phyloP scores from a whole-genome alignment of 2,329 filamentous ascomycete species.

The Colletotrichum orbiculare region DNA sequence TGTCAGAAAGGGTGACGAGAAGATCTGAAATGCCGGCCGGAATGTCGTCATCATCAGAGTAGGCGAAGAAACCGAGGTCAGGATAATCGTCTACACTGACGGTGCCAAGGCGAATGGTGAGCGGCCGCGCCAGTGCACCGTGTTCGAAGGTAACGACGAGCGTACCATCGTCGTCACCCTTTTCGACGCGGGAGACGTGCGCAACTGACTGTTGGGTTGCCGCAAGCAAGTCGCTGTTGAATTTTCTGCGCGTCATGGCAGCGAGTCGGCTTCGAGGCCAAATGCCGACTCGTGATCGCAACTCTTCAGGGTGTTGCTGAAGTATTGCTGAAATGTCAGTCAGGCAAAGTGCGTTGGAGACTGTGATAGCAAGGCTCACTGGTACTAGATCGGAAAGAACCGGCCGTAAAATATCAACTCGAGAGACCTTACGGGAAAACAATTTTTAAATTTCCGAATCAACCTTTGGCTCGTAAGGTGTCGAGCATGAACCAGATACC shows the following conservation, averaged over 20 bases:
- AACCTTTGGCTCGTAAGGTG: too few relatives aligned
- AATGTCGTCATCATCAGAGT: slow-evolving; percentile 51
- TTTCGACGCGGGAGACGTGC: slow-evolving; percentile 64
- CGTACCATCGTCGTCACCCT: slow-evolving; percentile 78
- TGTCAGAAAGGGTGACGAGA: slow-evolving; percentile 58
- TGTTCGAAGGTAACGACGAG: slow-evolving; percentile 69
- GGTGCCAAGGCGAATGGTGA: slow-evolving; percentile 42
- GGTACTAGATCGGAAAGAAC: too few relatives aligned
- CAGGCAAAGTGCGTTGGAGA: too few relatives aligned
- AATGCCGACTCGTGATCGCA: neutral
- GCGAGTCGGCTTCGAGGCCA: neutral
- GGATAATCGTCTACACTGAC: slow-evolving; percentile 52
- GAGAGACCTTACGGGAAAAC: too few relatives aligned
- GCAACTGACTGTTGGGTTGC: slow-evolving; percentile 52
- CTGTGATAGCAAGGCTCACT: too few relatives aligned
- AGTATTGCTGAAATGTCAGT: too few relatives aligned
- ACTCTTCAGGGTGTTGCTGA: too few relatives aligned
- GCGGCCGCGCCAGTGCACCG: slow-evolving; percentile 38
- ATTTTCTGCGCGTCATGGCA: slow-evolving; percentile 74
- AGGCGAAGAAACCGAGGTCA: slow-evolving; percentile 54
- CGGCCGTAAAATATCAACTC: too few relatives aligned
- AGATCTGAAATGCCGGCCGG: slow-evolving; percentile 43
- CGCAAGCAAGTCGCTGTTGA: slow-evolving; percentile 66
- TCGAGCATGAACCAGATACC: too few relatives aligned
- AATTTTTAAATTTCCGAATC: too few relatives aligned